Evolutionary conservation across 768 basidiomycete genomes (phyloP), one percentile per base, ranked within the genome.

Genomic region (Tubosaeta sp.): DNA sequence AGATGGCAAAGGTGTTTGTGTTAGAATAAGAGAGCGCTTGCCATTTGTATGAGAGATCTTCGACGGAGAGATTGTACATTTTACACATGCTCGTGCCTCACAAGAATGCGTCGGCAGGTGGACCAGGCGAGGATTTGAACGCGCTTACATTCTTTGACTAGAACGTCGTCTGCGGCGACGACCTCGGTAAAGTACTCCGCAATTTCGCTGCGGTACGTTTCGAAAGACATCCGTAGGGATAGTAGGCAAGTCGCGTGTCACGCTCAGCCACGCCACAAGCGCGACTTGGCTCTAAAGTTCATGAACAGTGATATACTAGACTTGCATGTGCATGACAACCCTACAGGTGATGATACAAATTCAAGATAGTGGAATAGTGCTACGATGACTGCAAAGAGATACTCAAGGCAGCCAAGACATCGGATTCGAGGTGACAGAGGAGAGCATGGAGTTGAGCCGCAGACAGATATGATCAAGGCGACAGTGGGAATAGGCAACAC

Each of bases 71-170:
- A 51, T 78, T 76, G 69, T 82, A 86, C 57, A 78, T 78, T 62
- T 77, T 72, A 63, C 88, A 90, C 53, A 90, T 73, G 22, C 74
- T 73, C 29, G 77, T 73, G 56, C 86, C 87, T 90, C 30, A 45
- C 14, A 19, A 41, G 22, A 51, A 59, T 51, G 46, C 50, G 61
- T 63, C 32, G 47, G 52, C 25, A 44, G 34, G n/a, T n/a, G 27
- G 35, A 36, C 36, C 14, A 30, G 40, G 36, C 22, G 22, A 46
- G 18, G 32, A 46, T 48, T 39, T 38, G 39, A 44, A 43, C 16
- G 52, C 55, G 46, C 56, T 66, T 65, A 83, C 83, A 83, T 76
- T 84, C 80, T 48, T 72, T 66, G 25, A 78, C 57, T 0, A 82
- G 61, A 36, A 71, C 69, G 11, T 77, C 73, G 46, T 82, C 77